These are phyloP conservation scores for Articulospora tetracladia DNA, from an alignment of 495 filamentous ascomycete genomes.

Conservation along the genomic window DNA sequence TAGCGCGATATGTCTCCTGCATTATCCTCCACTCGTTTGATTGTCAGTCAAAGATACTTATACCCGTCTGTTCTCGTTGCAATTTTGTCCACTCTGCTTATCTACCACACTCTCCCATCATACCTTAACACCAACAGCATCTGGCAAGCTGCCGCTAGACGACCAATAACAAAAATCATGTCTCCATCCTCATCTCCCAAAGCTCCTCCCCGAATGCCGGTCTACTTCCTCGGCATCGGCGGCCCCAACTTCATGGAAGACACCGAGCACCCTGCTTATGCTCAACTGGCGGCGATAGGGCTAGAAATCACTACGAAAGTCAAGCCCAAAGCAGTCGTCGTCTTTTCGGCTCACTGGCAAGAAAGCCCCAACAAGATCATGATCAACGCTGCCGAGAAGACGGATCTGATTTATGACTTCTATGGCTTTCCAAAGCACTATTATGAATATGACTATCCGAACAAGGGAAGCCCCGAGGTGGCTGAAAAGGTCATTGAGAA, in stretches of 20 bases:
- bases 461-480: conserved; percentile 61
- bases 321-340: conserved; percentile 76
- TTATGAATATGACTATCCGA: conserved; percentile 65
- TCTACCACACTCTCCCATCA: conserved; percentile 20
- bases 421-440: conserved; percentile 69
- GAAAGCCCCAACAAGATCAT: conserved; percentile 53
- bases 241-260: conserved; percentile 77
- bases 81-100: conserved; percentile 23
- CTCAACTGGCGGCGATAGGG: conserved; percentile 62
- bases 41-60: no score
- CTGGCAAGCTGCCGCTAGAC: conserved; percentile 11
- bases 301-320: conserved; percentile 76
- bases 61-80: conserved; percentile 23
- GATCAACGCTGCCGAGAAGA: conserved; percentile 70
- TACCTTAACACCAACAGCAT: conserved; percentile 13
- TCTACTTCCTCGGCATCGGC: conserved; percentile 80
- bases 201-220: conserved; percentile 39
- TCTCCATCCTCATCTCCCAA: conserved; percentile 9
- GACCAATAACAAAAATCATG: conserved; percentile 12
- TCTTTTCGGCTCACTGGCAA: conserved; percentile 92
- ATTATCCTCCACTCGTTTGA: no score
- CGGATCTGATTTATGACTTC: conserved; percentile 84
- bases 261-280: conserved; percentile 68
- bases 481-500: conserved; percentile 59
- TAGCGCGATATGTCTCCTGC: no score